Evolutionary conservation across 2,329 filamentous ascomycete genomes (phyloP), one percentile per base, ranked within the genome.

Genomic region (Phoma herbarum): DNA sequence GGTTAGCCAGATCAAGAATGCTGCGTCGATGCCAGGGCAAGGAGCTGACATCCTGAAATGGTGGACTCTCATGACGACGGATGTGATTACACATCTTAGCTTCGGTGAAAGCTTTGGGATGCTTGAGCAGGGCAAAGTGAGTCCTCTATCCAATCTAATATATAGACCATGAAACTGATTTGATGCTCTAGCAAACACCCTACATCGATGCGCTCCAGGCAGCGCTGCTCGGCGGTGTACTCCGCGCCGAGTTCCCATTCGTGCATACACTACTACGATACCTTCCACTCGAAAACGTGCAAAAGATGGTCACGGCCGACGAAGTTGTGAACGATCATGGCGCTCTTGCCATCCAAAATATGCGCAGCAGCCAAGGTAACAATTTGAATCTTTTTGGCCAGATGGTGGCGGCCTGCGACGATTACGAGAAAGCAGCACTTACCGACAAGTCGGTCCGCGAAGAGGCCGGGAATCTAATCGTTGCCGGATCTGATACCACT

Each of bases 71-170:
- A 74, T 80, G 68, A 74, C 78, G 8, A 73, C 73, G 0, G 79
- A 81, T 63, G 70, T 80, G 8, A 74, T 72, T 20, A 70, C 71
- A 1, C 66, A 77, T 46, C 58, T 81, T 4, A 72, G 73, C 37
- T 80, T 80, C 58, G 78, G 79, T 16, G 75, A 79, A 41, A 69
- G 65, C 1, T 79, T 80, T 53, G 63, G 70, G 6, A 79, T 78
- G 67, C 60, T 81, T 10, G 73, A 79, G 44, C 60, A 59, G 9
- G 78, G 77, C 8, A 43, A 73, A 53, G 73, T 76, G 53, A 46
- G 66, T 54, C 1, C 23, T 22, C 20, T 18, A 23, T n/a, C 39
- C 18, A 22, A 11, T 16, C 4, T 10, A 3, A 33, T 28, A 3
- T 22, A 31, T 18, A 8, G 1, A 26, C 10, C 14, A 6, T 18